phyloP scores from a whole-genome alignment of 2,329 filamentous ascomycete genomes.

The Fusarium armeniacum region DNA sequence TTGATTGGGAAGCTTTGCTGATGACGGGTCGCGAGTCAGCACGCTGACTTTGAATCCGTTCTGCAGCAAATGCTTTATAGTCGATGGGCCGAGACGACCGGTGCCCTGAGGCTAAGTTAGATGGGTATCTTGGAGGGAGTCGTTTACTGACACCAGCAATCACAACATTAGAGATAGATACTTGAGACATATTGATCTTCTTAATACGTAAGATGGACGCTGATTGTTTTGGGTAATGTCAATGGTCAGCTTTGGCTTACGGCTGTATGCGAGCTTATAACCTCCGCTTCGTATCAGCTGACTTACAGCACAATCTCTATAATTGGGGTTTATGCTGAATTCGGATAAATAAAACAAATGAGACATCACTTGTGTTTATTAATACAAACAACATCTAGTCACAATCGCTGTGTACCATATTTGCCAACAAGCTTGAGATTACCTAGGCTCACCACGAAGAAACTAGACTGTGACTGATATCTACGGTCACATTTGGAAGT shows the following conservation, averaged over 20 bases:
- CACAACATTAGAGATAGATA: background rate
- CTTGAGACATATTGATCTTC: background rate
- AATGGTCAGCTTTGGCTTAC: background rate
- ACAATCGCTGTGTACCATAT: too few species aligned
- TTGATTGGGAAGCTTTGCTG: fast-evolving
- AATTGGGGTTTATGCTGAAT: background rate
- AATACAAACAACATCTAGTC: too few species aligned
- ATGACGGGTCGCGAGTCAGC: background rate
- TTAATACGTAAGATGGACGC: fast-evolving
- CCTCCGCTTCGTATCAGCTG: background rate
- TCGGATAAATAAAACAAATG: fast-evolving
- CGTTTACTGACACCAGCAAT: background rate
- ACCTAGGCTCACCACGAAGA: too few species aligned
- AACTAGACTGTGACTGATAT: too few species aligned
- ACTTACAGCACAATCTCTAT: background rate
- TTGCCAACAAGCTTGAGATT: too few species aligned
- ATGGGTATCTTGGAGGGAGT: fast-evolving
- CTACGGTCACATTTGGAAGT: too few species aligned
- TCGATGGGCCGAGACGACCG: slow-evolving; percentile 13
- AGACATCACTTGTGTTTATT: too few species aligned
- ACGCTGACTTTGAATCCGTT: slow-evolving; percentile 12
- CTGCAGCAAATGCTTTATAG: background rate
- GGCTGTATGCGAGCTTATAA: background rate
- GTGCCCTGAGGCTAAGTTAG: background rate
- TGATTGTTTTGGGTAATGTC: background rate